phyloP scores from a whole-genome alignment of 1,284 basidiomycete species.

The Rhodotorula sp. region DNA sequence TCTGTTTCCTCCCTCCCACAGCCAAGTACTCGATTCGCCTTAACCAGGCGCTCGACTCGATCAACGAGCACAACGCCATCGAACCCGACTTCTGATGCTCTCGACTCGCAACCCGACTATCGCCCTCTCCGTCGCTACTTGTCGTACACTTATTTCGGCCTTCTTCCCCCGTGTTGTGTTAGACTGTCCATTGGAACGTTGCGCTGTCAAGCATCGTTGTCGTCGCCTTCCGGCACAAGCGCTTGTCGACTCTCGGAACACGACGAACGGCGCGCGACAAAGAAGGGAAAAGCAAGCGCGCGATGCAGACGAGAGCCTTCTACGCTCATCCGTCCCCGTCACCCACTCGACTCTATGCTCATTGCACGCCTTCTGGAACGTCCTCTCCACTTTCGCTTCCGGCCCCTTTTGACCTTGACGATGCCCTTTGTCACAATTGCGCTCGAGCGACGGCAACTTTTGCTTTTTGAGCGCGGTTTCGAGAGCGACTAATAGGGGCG shows the following conservation, averaged over 20 bases:
- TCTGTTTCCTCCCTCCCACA: neutral
- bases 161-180: too few species aligned
- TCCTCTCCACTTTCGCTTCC: neutral
- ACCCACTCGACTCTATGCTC: neutral
- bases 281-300: too few species aligned
- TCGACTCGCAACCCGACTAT: neutral
- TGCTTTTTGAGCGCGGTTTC: neutral
- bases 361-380: neutral
- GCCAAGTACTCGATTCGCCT: conserved; percentile 35
- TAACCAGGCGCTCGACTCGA: conserved; percentile 39
- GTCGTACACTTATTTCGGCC: neutral
- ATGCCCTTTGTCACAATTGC: neutral
- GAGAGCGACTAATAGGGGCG: neutral
- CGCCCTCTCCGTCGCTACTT: neutral
- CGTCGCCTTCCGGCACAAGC: too few species aligned
- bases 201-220: too few species aligned
- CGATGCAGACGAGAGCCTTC: too few species aligned
- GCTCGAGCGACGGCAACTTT: neutral
- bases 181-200: too few species aligned
- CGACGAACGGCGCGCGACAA: too few species aligned
- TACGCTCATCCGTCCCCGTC: too few species aligned
- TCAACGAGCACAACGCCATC: conserved; percentile 27
- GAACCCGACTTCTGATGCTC: conserved; percentile 19
- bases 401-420: neutral
- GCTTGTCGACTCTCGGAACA: too few species aligned